Conservation (phyloP, 352 stramenopile species). For the Globisporangium yorkense region DNA sequence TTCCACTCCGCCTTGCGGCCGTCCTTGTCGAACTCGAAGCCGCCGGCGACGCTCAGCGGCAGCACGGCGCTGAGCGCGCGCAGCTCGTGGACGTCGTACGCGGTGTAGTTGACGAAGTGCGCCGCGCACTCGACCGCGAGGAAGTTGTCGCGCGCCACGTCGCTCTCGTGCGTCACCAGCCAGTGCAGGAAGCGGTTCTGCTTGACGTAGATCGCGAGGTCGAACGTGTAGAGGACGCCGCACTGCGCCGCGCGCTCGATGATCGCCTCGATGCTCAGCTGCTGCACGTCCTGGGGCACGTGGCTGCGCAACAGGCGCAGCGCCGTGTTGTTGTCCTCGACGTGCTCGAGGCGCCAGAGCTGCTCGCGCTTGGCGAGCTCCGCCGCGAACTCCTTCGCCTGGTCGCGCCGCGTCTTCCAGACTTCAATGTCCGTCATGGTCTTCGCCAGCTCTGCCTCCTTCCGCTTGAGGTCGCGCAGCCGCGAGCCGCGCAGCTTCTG, state of each 20-base stretch:
- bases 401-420: constrained; percentile 52
- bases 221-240: constrained; percentile 60
- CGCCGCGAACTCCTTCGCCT: constrained; percentile 44
- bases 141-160: constrained; percentile 68
- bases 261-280: constrained; percentile 47
- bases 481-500: constrained; percentile 42
- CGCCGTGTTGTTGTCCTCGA: constrained; percentile 30
- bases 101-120: constrained; percentile 60
- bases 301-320: constrained; percentile 37
- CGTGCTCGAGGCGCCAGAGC: constrained; percentile 35
- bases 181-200: constrained; percentile 73
- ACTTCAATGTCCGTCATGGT: constrained; percentile 57
- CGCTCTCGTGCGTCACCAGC: constrained; percentile 66
- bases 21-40: constrained; percentile 77
- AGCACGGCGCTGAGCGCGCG: constrained; percentile 44
- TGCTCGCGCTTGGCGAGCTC: constrained; percentile 50
- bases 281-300: constrained; percentile 49
- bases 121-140: constrained; percentile 50
- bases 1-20: constrained; percentile 58
- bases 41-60: constrained; percentile 17
- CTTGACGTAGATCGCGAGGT: constrained; percentile 74
- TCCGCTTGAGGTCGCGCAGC: constrained; percentile 39
- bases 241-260: constrained; percentile 28
- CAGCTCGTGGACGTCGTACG: constrained; percentile 64
- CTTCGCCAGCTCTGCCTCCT: constrained; percentile 48